Base-by-base conservation (phyloP, 768 basidiomycete species). In the Boletus subparvulus region DNA sequence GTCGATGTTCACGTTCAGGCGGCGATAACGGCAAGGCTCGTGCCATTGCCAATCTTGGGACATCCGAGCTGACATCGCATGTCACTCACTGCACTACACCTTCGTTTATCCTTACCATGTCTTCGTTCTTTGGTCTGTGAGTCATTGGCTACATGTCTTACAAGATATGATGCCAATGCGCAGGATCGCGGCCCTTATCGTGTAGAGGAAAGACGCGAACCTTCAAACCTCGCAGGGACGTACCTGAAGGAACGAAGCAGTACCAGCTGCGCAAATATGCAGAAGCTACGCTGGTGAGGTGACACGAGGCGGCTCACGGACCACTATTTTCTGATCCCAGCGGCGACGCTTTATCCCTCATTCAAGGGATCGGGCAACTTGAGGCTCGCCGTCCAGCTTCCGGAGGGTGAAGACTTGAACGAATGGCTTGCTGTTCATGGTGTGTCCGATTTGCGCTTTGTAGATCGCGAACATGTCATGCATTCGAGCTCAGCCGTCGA, bases 381-480 rank as follows among this genome's bases (percentile, higher is more conserved):
- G 59, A 80, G 95, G 55, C 78, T 90, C 45, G 95, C 97, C 0
- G 97, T 99, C 21, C 86, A 89, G 60, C 80, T 98, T 19, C 97
- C 97, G 0, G 97, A 98, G 63, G 97, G 97, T 39, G 97, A 99
- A 73, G 97, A 99, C 71, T 73, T 86, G 65, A 96, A 95, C 63
- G 97, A 99, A 74, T 99, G 97, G 97, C 86, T 99, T n/a, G 97
- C 97, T 13, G 96, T 99, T 9, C 96, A 99, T 69, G 92, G 97
- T 97, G 61, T 55, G 84, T 72, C 44, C 21, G 9, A 39, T 50
- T 48, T 11, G 30, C 16, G 9, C 50, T 24, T 32, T 48, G 2
- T 16, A 17, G 43, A 21, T 50, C 40, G 26, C 24, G 24, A 4
- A 30, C 28, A 1, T 37, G 24, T 54, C 56, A 63, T 54, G 39